A percentile compares a stretch with the other conserved stretches of the same genome.
Evolutionary conservation across 1,284 basidiomycete species (phyloP).

Genomic region (Phaffia rhodozyma): DNA sequence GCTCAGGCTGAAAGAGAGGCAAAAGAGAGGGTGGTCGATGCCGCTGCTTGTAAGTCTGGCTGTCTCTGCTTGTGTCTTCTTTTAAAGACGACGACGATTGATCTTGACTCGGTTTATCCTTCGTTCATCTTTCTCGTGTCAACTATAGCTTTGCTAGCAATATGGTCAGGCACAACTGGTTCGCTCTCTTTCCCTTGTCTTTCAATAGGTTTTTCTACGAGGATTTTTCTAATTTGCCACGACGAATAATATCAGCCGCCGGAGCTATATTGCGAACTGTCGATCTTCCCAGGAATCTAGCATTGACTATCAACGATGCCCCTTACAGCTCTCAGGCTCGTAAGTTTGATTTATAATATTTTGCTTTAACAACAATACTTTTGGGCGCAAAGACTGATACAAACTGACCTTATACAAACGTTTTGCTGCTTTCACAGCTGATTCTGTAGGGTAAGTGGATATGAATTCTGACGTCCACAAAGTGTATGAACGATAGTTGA

Average conservation of each 20-base stretch:
- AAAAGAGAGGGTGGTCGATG: conserved; percentile 20
- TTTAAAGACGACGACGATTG: background rate
- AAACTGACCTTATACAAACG: background rate
- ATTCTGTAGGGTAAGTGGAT: conserved; percentile 12
- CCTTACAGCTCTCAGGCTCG: conserved; percentile 12
- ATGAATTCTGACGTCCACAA: too few species aligned
- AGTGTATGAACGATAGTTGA: too few species aligned
- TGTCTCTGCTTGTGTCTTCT: too few species aligned
- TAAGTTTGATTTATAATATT: background rate
- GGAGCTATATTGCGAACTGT: conserved; percentile 15
- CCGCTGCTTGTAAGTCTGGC: conserved; percentile 18
- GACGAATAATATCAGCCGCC: background rate
- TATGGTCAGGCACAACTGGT: conserved; percentile 19
- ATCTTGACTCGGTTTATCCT: background rate
- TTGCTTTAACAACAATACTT: background rate
- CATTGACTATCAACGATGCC: conserved; percentile 16
- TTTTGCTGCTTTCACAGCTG: background rate
- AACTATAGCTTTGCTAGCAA: conserved; percentile 10
- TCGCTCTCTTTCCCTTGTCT: background rate
- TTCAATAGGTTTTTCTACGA: background rate
- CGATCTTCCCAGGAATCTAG: conserved; percentile 4
- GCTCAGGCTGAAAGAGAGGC: conserved; percentile 17
- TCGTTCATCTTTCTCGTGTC: background rate
- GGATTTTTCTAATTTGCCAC: background rate
- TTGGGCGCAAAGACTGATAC: background rate